Evolutionary conservation across 495 filamentous ascomycete species (phyloP).

Genomic region (Penicillium antarcticum): DNA sequence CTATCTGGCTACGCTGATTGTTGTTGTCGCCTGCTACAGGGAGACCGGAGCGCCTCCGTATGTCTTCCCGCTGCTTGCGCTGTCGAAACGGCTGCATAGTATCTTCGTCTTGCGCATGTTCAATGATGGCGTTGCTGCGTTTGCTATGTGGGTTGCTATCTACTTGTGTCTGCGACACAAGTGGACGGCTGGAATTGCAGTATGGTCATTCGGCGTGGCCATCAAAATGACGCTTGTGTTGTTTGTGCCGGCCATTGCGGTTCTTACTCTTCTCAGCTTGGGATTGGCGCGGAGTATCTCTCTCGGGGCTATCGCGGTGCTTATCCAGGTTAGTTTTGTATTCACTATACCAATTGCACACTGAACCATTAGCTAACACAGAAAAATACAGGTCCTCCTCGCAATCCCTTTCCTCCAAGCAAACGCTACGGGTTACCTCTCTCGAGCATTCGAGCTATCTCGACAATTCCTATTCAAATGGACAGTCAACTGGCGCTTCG

Average conservation of each 20-base stretch:
- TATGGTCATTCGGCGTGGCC: constrained; percentile 76
- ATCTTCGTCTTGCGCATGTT: constrained; percentile 90
- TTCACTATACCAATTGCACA: not conserved
- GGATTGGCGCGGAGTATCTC: constrained; percentile 59
- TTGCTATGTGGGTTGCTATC: constrained; percentile 78
- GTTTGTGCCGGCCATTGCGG: constrained; percentile 71
- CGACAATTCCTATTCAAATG: constrained; percentile 92
- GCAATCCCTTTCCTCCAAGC: constrained; percentile 71
- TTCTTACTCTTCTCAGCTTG: constrained; percentile 66
- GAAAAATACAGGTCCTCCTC: constrained; percentile 50
- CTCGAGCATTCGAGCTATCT: constrained; percentile 83
- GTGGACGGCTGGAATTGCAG: constrained; percentile 67
- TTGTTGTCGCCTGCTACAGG: constrained; percentile 82
- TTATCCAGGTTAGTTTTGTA: constrained; percentile 65
- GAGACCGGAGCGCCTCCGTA: constrained; percentile 80
- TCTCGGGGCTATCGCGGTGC: constrained; percentile 65
- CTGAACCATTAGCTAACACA: not conserved
- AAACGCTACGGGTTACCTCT: constrained; percentile 68
- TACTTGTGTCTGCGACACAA: constrained; percentile 67
- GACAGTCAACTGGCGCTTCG: constrained; percentile 98
- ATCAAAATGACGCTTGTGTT: constrained; percentile 93
- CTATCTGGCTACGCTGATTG: constrained; percentile 68
- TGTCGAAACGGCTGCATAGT: constrained; percentile 91
- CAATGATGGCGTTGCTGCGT: constrained; percentile 86
- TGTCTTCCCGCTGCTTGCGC: constrained; percentile 77